These are phyloP conservation scores for Suillus cothurnatus DNA, from an alignment of 768 basidiomycete species.

Conservation along the genomic window DNA sequence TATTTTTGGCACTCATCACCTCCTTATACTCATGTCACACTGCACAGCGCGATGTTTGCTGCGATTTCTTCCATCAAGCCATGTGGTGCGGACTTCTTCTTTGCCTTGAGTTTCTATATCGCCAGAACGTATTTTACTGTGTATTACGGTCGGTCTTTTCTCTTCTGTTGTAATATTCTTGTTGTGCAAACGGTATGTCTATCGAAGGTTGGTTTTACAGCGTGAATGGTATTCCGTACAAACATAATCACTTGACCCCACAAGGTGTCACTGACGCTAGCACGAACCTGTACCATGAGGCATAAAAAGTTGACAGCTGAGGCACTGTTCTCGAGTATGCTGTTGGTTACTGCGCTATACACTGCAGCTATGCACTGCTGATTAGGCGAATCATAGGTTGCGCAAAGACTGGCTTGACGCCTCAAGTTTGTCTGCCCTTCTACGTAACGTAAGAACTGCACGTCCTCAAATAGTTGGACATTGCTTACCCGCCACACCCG, in stretches of 20 bases:
- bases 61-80: conserved; percentile 10
- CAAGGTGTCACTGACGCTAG: conserved; percentile 3
- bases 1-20: conserved; percentile 30
- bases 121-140: conserved; percentile 25
- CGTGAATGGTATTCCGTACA: conserved; percentile 2
- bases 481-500: not conserved
- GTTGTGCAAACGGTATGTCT: conserved; percentile 11
- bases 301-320: not conserved
- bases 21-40: conserved; percentile 15
- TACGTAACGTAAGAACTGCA: not conserved
- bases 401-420: not conserved
- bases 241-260: conserved; percentile 6
- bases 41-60: conserved; percentile 10
- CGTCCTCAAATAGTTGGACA: not conserved
- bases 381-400: conserved; percentile 2
- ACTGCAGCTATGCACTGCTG: not conserved
- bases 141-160: conserved; percentile 36
- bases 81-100: conserved; percentile 31
- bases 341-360: not conserved
- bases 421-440: not conserved
- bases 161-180: conserved; percentile 15
- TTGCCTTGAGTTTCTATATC: conserved; percentile 17
- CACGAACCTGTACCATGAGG: conserved; percentile 1
- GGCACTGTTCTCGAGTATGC: not conserved
- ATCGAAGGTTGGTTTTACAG: conserved; percentile 7